These are phyloP conservation scores for Colletotrichum shisoi DNA, from an alignment of 2,329 filamentous ascomycete species.

Conservation along the genomic window DNA sequence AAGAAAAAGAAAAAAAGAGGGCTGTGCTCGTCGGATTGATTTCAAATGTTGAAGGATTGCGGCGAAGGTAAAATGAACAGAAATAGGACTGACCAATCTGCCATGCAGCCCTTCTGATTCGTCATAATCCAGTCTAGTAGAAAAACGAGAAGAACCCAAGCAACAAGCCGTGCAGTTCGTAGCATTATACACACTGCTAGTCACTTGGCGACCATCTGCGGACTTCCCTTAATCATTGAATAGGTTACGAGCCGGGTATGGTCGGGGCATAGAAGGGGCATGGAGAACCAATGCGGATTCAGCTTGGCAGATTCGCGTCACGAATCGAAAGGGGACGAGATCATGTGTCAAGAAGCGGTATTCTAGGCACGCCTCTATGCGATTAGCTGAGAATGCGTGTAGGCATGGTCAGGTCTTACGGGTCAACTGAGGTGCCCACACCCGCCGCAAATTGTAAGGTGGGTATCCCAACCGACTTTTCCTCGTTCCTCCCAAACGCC, in stretches of 20 bases:
- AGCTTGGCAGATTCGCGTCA: conserved; percentile 7
- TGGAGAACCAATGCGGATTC: conserved; percentile 5
- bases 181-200: background rate
- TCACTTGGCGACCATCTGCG: background rate
- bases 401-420: conserved; percentile 34
- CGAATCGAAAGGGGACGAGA: conserved; percentile 9
- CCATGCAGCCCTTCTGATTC: conserved; percentile 10
- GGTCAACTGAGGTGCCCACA: conserved; percentile 30
- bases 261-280: background rate
- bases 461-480: conserved; percentile 27
- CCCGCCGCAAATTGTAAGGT: conserved; percentile 15
- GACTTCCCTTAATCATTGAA: background rate
- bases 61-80: conserved; percentile 14
- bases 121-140: conserved; percentile 9
- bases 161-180: background rate
- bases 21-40: background rate
- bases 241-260: conserved; percentile 5
- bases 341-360: conserved; percentile 22
- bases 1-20: background rate
- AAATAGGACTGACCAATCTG: conserved; percentile 4
- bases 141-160: background rate
- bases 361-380: conserved; percentile 26
- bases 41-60: conserved; percentile 7
- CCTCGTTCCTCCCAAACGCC: conserved; percentile 32
- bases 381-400: conserved; percentile 33